Conservation (phyloP, 192 early-diverging fungal genomes). For the Backusella westeae region DNA sequence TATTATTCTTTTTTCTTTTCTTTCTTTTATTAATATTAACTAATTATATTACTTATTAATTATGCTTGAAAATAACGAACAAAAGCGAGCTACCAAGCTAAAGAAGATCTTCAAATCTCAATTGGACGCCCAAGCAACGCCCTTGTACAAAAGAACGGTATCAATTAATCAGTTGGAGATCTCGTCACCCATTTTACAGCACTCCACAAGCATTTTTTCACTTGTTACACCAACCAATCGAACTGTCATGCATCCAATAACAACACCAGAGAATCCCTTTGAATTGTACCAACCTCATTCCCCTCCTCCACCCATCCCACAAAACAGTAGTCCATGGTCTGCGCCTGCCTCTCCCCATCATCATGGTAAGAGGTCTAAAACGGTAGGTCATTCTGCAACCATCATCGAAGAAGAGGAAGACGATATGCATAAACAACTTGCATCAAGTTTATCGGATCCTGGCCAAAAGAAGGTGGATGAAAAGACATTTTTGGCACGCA, state of each 20-base stretch:
- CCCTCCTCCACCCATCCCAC: background rate
- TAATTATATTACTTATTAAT: background rate
- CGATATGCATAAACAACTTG: background rate
- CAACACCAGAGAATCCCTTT: background rate
- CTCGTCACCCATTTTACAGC: slow-evolving; percentile 18
- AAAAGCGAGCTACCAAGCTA: slow-evolving; percentile 8
- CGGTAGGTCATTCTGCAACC: background rate
- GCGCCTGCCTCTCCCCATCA: background rate
- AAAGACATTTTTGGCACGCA: background rate
- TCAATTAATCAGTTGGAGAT: background rate
- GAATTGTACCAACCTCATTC: background rate
- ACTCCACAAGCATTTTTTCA: slow-evolving; percentile 15
- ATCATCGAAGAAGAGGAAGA: slow-evolving; percentile 3
- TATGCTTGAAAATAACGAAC: slow-evolving; percentile 1
- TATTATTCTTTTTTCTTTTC: background rate
- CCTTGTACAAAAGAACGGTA: background rate
- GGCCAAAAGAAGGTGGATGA: background rate
- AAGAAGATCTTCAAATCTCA: slow-evolving; percentile 13
- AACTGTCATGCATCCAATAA: background rate
- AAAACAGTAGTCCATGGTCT: slow-evolving; percentile 4
- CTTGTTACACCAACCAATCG: slow-evolving; percentile 14
- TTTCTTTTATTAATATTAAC: background rate
- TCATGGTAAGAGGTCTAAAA: background rate
- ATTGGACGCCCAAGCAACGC: background rate
- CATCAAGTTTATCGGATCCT: background rate